These are phyloP conservation scores for Candida sp. DNA, from an alignment of 1,139 yeast genomes.

Conservation along the genomic window DNA sequence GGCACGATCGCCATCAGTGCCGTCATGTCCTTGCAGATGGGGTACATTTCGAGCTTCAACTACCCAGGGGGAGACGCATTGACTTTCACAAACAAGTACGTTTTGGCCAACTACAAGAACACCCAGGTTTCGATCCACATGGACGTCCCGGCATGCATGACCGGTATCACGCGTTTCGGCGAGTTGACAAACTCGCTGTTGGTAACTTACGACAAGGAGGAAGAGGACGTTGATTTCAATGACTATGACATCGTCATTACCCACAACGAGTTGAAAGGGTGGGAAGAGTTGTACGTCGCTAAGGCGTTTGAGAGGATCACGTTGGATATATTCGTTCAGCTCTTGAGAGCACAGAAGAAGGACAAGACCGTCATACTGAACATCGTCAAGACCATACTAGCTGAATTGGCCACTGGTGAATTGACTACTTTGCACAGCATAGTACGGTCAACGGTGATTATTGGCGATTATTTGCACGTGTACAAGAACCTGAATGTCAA, in stretches of 20 bases:
- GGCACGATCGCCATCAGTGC: conserved; percentile 36
- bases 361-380: conserved; percentile 13
- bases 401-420: conserved; percentile 23
- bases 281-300: conserved; percentile 29
- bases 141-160: conserved; percentile 86
- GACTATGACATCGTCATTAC: conserved; percentile 65
- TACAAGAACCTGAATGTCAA: conserved; percentile 26
- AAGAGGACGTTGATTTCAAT: conserved; percentile 44
- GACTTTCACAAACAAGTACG: conserved; percentile 48
- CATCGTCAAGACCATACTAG: conserved; percentile 16
- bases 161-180: conserved; percentile 81
- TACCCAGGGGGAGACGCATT: conserved; percentile 93
- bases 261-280: conserved; percentile 30
- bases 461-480: conserved; percentile 30
- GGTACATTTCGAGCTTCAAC: conserved; percentile 70
- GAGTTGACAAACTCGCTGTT: conserved; percentile 46
- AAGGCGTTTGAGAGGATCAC: conserved; percentile 27
- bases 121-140: conserved; percentile 56
- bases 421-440: conserved; percentile 19
- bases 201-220: conserved; percentile 79
- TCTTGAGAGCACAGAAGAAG: conserved; percentile 14
- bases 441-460: conserved; percentile 25
- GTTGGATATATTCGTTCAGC: conserved; percentile 20
- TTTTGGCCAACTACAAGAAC: conserved; percentile 23
- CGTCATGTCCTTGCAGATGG: conserved; percentile 52